Conservation (phyloP, 768 basidiomycete genomes). For the Tephrocybe rancida region DNA sequence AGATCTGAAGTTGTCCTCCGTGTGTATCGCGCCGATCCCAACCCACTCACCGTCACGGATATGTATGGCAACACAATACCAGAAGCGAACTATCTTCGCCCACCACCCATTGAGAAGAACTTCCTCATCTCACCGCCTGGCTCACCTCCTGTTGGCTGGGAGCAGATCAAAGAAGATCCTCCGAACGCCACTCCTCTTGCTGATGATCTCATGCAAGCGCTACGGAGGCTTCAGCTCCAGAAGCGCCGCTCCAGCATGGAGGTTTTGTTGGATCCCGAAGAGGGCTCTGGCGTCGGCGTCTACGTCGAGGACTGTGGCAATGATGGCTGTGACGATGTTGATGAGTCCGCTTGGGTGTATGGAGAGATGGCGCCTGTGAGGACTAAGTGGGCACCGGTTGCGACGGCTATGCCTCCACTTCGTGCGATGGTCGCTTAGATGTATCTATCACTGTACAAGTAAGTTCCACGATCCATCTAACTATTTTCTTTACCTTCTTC, state of each 20-base stretch:
- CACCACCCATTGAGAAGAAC: conserved; percentile 86
- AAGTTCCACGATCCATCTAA: conserved; percentile 2
- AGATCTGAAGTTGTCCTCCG: conserved; percentile 58
- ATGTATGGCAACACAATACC: conserved; percentile 32
- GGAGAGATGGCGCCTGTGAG: conserved; percentile 55
- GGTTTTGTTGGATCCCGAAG: conserved; percentile 67
- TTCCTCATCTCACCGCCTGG: conserved; percentile 98
- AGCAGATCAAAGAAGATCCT: conserved; percentile 86
- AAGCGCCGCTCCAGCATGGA: conserved; percentile 47
- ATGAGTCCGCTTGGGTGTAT: conserved; percentile 66
- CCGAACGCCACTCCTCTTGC: conserved; percentile 86
- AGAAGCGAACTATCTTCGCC: conserved; percentile 62
- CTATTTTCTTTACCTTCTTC: conserved; percentile 6
- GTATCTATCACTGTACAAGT: conserved; percentile 19
- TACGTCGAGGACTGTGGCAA: conserved; percentile 76
- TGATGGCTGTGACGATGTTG: conserved; percentile 38
- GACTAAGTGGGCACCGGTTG: conserved; percentile 49
- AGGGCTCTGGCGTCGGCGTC: conserved; percentile 73
- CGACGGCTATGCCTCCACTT: conserved; percentile 62
- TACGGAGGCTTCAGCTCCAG: conserved; percentile 66
- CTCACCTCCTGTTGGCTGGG: conserved; percentile 97
- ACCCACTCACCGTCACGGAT: conserved; percentile 50
- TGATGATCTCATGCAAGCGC: conserved; percentile 81
- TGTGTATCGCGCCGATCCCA: conserved; percentile 75
- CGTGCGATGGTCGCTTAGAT: conserved; percentile 26